A percentile compares a stretch with the other conserved stretches of the same genome.
Evolutionary conservation across 2,329 filamentous ascomycete genomes (phyloP).

Genomic region (Neofusicoccum sp.): DNA sequence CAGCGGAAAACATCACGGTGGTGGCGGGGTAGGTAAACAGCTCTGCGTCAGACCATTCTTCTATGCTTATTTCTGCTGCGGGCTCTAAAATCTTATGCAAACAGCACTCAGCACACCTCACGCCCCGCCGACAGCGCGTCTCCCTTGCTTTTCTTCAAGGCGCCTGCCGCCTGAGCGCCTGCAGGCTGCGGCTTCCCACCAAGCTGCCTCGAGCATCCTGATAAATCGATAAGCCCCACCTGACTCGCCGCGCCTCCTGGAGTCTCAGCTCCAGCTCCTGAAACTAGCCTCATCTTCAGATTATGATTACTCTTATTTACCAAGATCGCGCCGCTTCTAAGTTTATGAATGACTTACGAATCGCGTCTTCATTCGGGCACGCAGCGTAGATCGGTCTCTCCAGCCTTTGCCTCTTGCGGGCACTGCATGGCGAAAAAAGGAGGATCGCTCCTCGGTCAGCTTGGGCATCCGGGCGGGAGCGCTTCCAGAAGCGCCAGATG

Average conservation of each 20-base stretch:
- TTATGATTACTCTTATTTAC: not conserved
- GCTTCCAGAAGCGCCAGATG: conserved; percentile 5
- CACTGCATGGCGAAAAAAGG: conserved; percentile 6
- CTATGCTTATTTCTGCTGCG: not conserved
- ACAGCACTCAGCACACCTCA: not conserved
- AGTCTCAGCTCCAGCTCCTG: conserved; percentile 6
- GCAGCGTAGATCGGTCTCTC: not conserved
- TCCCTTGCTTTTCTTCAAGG: not conserved
- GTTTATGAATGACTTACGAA: conserved; percentile 1
- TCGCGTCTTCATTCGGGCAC: not conserved
- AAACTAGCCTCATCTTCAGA: conserved; percentile 8
- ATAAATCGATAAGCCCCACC: conserved; percentile 10
- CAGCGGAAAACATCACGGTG: not conserved
- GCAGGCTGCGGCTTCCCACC: not conserved
- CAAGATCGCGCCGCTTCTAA: not conserved
- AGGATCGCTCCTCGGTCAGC: conserved; percentile 4
- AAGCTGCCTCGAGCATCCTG: not conserved
- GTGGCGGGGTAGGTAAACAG: conserved; percentile 10
- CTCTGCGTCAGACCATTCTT: conserved; percentile 2
- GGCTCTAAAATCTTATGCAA: not conserved
- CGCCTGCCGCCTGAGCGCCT: not conserved
- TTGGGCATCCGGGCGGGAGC: not conserved
- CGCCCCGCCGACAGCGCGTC: not conserved
- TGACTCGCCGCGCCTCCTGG: conserved; percentile 11
- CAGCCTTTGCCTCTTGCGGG: not conserved